Percentiles rank a stretch among this genome's conserved stretches.
These are phyloP conservation scores for Parathielavia appendiculata DNA, from an alignment of 495 filamentous ascomycete genomes.

Conservation along the genomic window DNA sequence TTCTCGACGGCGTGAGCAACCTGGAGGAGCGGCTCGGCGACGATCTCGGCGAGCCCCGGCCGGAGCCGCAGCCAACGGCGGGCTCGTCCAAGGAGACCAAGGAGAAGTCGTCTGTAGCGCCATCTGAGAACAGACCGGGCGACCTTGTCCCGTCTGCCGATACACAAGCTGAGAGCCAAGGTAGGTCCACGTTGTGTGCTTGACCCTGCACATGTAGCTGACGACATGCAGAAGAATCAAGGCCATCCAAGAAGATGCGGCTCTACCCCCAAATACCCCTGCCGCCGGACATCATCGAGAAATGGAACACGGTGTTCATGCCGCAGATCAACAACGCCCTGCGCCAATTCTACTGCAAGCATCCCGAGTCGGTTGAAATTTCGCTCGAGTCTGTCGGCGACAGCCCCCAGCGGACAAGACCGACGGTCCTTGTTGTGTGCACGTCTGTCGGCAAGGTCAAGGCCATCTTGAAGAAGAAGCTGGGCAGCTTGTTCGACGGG, in stretches of 20 bases:
- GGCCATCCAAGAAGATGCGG: slow-evolving; percentile 32
- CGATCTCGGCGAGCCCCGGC: slow-evolving; percentile 30
- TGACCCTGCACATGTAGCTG: not conserved
- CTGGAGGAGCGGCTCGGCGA: slow-evolving; percentile 44
- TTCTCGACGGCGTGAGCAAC: slow-evolving; percentile 45
- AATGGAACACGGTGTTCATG: slow-evolving; percentile 68
- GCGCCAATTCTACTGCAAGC: slow-evolving; percentile 58
- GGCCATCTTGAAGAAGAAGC: slow-evolving; percentile 64
- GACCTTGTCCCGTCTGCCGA: not conserved
- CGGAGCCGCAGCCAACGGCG: slow-evolving; percentile 10
- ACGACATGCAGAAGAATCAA: not conserved
- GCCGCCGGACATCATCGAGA: slow-evolving; percentile 56
- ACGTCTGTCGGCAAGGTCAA: slow-evolving; percentile 65
- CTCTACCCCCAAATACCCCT: slow-evolving; percentile 50
- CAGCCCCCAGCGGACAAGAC: slow-evolving; percentile 56
- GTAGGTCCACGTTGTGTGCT: not conserved
- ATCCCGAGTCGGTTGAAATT: slow-evolving; percentile 66
- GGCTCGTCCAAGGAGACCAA: slow-evolving; percentile 5
- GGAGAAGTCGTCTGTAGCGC: slow-evolving; percentile 11
- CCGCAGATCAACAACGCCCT: slow-evolving; percentile 60
- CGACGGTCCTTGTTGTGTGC: slow-evolving; percentile 73
- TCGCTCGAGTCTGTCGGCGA: slow-evolving; percentile 71
- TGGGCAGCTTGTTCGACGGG: slow-evolving; percentile 53
- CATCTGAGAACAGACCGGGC: not conserved
- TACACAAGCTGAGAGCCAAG: slow-evolving; percentile 8